phyloP scores from a whole-genome alignment of 2,329 filamentous ascomycete species.

The Ciborinia camelliae region DNA sequence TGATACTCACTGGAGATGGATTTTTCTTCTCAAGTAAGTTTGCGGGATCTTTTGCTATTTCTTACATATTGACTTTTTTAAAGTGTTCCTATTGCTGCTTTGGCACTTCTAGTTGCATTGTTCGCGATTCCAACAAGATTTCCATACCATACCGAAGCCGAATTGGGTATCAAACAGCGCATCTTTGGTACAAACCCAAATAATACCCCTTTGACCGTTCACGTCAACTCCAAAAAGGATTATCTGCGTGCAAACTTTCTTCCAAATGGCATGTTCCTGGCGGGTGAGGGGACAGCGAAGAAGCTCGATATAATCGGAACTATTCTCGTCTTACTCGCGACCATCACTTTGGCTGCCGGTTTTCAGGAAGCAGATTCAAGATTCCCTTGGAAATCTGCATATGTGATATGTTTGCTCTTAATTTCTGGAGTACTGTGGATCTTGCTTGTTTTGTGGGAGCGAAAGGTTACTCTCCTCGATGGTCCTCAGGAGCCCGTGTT shows the following conservation, averaged over 20 bases:
- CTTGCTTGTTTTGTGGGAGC: conserved; percentile 38
- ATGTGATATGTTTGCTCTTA: conserved; percentile 41
- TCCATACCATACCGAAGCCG: not conserved
- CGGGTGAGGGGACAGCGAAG: not conserved
- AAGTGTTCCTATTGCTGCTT: not conserved
- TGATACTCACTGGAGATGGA: conserved; percentile 39
- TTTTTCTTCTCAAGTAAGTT: not conserved
- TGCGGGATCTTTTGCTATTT: not conserved
- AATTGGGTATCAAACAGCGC: not conserved
- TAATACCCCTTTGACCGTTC: not conserved
- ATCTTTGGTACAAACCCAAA: not conserved
- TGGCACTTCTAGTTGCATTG: not conserved
- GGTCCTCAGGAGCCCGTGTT: conserved; percentile 23
- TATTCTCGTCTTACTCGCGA: conserved; percentile 41
- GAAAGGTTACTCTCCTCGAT: conserved; percentile 16
- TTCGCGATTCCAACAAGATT: not conserved
- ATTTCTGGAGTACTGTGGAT: conserved; percentile 33
- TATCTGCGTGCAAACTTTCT: conserved; percentile 16
- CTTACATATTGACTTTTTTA: not conserved
- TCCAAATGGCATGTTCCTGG: not conserved
- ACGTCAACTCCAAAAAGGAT: not conserved
- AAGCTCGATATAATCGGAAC: conserved; percentile 19
- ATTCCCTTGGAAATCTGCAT: conserved; percentile 43
- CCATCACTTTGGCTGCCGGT: conserved; percentile 46
- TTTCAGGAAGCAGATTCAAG: conserved; percentile 45